Percentiles rank a stretch among this genome's conserved stretches.
phyloP scores from a whole-genome alignment of 2,329 filamentous ascomycete genomes.

The Alternaria panax region DNA sequence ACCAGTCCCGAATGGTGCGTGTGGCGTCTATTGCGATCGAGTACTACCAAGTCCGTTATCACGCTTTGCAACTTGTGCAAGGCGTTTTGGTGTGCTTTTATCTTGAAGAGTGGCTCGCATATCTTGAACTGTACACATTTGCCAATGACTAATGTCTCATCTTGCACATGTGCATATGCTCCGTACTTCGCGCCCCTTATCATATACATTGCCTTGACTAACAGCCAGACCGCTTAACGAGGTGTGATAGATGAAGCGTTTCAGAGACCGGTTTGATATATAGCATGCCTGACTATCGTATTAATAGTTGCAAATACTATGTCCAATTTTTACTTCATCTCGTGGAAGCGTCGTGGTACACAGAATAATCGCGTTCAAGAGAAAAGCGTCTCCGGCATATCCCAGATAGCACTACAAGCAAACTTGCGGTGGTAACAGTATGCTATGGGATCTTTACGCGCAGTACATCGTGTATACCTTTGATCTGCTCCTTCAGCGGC shows the following conservation, averaged over 20 bases:
- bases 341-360: neutral
- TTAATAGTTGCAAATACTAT: neutral
- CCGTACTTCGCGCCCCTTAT: neutral
- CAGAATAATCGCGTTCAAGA: neutral
- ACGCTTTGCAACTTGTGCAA: neutral
- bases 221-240: neutral
- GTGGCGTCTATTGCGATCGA: neutral
- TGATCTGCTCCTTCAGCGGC: neutral
- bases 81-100: neutral
- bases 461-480: neutral
- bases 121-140: neutral
- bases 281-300: neutral
- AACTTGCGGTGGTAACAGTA: neutral
- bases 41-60: neutral
- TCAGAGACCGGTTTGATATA: too few relatives aligned
- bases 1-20: neutral
- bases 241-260: neutral
- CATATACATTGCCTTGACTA: neutral
- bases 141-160: neutral
- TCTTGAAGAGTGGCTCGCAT: too few relatives aligned
- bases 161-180: neutral
- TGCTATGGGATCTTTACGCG: neutral
- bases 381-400: neutral
- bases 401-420: neutral
- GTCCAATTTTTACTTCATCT: neutral